Percentiles rank a stretch among this genome's conserved stretches.
Conservation (phyloP, 1,284 basidiomycete genomes). For the Singerocomus inundabilis region DNA sequence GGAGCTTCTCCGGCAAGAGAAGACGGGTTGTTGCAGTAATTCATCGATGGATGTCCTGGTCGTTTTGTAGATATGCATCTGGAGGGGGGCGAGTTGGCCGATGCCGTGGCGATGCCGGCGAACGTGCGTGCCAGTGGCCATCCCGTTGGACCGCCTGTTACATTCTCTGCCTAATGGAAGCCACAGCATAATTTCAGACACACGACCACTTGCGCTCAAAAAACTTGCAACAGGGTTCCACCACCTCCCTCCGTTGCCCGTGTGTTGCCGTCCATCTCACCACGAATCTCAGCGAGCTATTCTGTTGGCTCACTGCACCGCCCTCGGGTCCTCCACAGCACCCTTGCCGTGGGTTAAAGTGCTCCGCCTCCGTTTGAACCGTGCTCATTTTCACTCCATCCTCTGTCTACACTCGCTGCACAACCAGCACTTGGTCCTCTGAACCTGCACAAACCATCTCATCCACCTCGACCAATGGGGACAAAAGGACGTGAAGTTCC, state of each 20-base stretch:
- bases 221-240: slow-evolving; percentile 19
- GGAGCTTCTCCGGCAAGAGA: slow-evolving; percentile 1
- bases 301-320: slow-evolving; percentile 10
- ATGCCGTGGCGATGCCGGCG: slow-evolving; percentile 32
- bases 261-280: slow-evolving; percentile 6
- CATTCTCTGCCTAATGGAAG: slow-evolving; percentile 21
- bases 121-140: slow-evolving; percentile 43
- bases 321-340: slow-evolving; percentile 13
- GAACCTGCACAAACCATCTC: slow-evolving; percentile 9
- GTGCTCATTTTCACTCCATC: slow-evolving; percentile 12
- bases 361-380: neutral
- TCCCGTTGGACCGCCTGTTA: slow-evolving; percentile 21
- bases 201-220: slow-evolving; percentile 35
- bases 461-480: slow-evolving; percentile 48
- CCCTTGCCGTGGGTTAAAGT: slow-evolving; percentile 10
- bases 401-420: no score
- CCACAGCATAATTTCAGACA: slow-evolving; percentile 39
- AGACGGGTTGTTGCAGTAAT: slow-evolving; percentile 5
- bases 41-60: slow-evolving; percentile 16
- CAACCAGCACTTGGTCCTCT: no score
- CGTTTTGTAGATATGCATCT: slow-evolving; percentile 3
- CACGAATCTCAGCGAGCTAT: neutral
- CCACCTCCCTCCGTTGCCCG: slow-evolving; percentile 16
- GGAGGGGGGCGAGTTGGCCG: slow-evolving; percentile 13
- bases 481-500: slow-evolving; percentile 75